Evolutionary conservation across 768 basidiomycete species (phyloP).

Genomic region (Trametes elegans): DNA sequence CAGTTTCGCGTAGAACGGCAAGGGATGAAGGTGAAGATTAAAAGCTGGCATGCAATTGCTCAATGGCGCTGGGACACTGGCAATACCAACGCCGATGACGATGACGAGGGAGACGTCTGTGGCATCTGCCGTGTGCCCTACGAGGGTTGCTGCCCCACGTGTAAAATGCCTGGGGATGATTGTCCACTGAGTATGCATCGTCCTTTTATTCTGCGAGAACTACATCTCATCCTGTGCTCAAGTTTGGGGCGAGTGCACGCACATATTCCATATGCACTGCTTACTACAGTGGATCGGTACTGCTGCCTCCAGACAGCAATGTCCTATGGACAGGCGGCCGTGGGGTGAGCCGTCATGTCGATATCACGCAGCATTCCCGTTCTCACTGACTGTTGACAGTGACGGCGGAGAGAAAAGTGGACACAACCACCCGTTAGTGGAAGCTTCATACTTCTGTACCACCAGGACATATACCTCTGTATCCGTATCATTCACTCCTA

Average conservation of each 20-base stretch:
- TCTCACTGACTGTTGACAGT: slow-evolving; percentile 32
- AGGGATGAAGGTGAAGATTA: slow-evolving; percentile 84
- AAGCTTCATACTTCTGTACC: neutral
- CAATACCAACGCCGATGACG: slow-evolving; percentile 43
- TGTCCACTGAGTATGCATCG: slow-evolving; percentile 79
- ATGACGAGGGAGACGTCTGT: slow-evolving; percentile 67
- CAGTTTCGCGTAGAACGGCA: neutral
- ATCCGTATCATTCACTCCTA: slow-evolving; percentile 8
- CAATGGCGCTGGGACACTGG: slow-evolving; percentile 83
- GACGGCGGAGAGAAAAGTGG: slow-evolving; percentile 55
- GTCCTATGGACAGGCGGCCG: slow-evolving; percentile 94
- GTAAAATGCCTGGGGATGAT: slow-evolving; percentile 96
- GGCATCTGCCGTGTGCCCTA: slow-evolving; percentile 91
- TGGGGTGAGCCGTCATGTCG: slow-evolving; percentile 68
- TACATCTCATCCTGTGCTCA: neutral
- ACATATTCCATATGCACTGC: slow-evolving; percentile 99
- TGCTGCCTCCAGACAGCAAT: slow-evolving; percentile 86
- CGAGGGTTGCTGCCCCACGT: slow-evolving; percentile 93
- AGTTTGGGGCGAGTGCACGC: slow-evolving; percentile 99
- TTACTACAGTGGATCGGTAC: slow-evolving; percentile 95
- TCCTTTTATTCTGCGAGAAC: neutral
- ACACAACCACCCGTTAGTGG: slow-evolving; percentile 12
- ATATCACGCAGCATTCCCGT: too few species aligned
- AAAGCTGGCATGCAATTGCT: slow-evolving; percentile 85
- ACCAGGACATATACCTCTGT: slow-evolving; percentile 8